Base-by-base conservation (phyloP, 2,329 filamentous ascomycete species). In the Escovopsis weberi region DNA sequence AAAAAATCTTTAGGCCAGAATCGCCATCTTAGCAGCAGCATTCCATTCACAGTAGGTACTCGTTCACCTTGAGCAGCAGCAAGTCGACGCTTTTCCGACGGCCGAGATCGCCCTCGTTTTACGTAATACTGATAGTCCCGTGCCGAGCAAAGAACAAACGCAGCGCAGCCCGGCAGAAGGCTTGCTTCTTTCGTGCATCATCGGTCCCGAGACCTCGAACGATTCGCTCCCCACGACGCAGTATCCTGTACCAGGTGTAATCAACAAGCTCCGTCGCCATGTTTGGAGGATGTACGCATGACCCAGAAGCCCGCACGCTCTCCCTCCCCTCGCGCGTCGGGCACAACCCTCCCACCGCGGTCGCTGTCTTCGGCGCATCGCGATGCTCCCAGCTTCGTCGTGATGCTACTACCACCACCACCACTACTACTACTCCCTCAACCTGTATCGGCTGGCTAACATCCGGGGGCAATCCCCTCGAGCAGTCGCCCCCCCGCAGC, bases 401-500 rank as follows among this genome's bases (percentile, higher is more conserved):
- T 6, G 23, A 23, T 23, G 23, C 23, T 23, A 6, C 23, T 23
- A 6, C 23, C 6, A 6, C 23, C 6, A 6, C 23, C 6, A 6
- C 23, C 6, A 23, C 23, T 23, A 6, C 23, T 23, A 23, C 3
- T 23, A 23, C 23, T 23, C 2, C 42, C 37, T 26, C 12, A 28
- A 15, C 40, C 35, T 41, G 38, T 41, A 35, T 26, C 10, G 26
- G 32, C 35, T 10, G 41, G 42, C 45, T 40, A 43, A 48, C 40
- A 43, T 19, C 32, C 42, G 28, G 23, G 28, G 23, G 33, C 30
- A 39, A 42, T 42, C 28, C 18, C 34, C 12, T 18, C 11, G 30
- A 39, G 32, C 56, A 82, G 77, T 77, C 68, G 77, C 71, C 51
- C 72, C 83, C 64, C 80, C 81, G 59, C 78, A 78, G 60, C 72